Evolutionary conservation across 2,329 filamentous ascomycete genomes (phyloP), one percentile per base, ranked within the genome.

Genomic region (Sporothrix protearum): DNA sequence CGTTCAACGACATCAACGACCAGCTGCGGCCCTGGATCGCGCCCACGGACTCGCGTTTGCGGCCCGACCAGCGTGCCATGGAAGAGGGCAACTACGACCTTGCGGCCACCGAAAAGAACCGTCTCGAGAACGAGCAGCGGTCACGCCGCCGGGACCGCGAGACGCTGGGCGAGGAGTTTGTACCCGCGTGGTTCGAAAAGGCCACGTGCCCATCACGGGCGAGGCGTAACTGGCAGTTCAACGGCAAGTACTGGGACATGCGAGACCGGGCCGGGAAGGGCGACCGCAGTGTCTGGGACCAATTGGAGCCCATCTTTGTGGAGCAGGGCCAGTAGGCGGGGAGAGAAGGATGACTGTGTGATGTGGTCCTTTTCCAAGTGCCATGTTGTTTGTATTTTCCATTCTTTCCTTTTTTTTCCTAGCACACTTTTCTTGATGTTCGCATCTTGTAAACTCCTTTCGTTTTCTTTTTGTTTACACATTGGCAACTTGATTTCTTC

Each of bases 81-180:
- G 96, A 99, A 80, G 94, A 98, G 73, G 96, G 95, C n/a, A 89
- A 94, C 81, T 99, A 99, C 78, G 95, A 98, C 77, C 86, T 96
- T 73, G 96, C 96, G 1, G 96, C 95, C 0, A 88, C 87, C 5
- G 96, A 99, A 84, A 99, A 99, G 87, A 96, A 95, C 78, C 87
- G 96, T 1, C 88, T 99, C 0, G 96, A 99, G 81, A 92, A 97
- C 83, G 94, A 90, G 75, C 96, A 99, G 84, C 86, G 96, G 73
- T 89, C 90, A 10, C 90, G 91, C 72, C 84, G 96, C 73, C 83
- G 92, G 70, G 83, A 86, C 72, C 85, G 94, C 30, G 95, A 99
- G 81, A 86, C 86, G 39, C 86, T 82, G 2, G 96, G 96, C 3
- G 91, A 96, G 74, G 90, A 95, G 73, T 98, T 96, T 78, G 81